phyloP scores from a whole-genome alignment of 192 early-diverging fungal species.

The Backusella parvicylindrica region DNA sequence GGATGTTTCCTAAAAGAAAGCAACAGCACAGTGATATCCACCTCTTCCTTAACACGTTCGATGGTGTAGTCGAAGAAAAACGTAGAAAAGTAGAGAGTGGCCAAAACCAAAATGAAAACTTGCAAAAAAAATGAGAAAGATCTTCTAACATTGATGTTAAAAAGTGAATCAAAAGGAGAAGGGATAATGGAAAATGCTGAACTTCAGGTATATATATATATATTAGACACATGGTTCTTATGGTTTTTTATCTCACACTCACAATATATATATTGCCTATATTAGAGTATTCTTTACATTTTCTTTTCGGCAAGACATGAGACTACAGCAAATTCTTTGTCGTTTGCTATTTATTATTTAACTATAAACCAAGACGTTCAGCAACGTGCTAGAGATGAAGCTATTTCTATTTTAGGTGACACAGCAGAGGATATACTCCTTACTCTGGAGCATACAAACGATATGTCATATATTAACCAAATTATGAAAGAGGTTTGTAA shows the following conservation, averaged over 20 bases:
- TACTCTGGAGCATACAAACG: constrained; percentile 46
- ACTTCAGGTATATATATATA: not conserved
- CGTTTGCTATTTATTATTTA: constrained; percentile 46
- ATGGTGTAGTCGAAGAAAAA: constrained; percentile 20
- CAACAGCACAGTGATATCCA: not conserved
- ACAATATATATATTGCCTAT: not conserved
- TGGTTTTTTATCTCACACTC: constrained; percentile 28
- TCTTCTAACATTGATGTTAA: constrained; percentile 28
- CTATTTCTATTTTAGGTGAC: constrained; percentile 50
- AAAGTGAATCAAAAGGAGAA: constrained; percentile 9
- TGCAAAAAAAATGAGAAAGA: constrained; percentile 21
- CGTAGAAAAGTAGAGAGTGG: not conserved
- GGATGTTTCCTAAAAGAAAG: constrained; percentile 1
- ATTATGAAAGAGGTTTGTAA: constrained; percentile 45
- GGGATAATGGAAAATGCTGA: not conserved
- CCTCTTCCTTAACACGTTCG: constrained; percentile 3
- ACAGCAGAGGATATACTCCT: constrained; percentile 44
- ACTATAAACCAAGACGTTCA: constrained; percentile 49
- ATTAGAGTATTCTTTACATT: constrained; percentile 26
- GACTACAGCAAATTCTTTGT: constrained; percentile 54
- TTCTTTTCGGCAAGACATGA: constrained; percentile 60
- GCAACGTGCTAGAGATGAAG: constrained; percentile 50
- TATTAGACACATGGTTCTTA: constrained; percentile 39
- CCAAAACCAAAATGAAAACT: not conserved
- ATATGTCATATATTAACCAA: constrained; percentile 47